These are phyloP conservation scores for Chlorella sp. DNA, from an alignment of 139 green algal genomes.

Conservation along the genomic window DNA sequence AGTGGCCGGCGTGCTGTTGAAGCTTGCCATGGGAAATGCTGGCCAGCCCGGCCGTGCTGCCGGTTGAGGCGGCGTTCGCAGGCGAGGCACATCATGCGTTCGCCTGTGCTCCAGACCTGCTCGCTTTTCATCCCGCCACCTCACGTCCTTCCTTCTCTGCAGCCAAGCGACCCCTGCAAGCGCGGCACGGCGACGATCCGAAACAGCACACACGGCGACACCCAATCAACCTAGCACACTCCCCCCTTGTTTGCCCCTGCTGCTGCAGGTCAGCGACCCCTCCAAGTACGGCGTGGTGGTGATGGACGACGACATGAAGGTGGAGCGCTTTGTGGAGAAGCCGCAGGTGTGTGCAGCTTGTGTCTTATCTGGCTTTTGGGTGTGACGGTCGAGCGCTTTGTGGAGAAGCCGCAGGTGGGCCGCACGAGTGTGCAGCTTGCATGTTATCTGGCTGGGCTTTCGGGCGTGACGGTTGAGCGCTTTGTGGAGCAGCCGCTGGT, in stretches of 20 bases:
- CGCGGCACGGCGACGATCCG: too few species aligned
- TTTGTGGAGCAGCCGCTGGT: too few species aligned
- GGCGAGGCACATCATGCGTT: background rate
- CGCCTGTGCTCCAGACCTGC: background rate
- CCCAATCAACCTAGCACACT: too few species aligned
- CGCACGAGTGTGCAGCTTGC: too few species aligned
- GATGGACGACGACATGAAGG: constrained; percentile 78
- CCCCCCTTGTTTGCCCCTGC: background rate
- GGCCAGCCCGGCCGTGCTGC: background rate
- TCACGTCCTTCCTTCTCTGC: too few species aligned
- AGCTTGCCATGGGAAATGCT: background rate
- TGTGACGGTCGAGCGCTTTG: background rate
- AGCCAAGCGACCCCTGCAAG: too few species aligned
- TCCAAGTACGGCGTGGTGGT: constrained; percentile 99
- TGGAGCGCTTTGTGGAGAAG: constrained; percentile 97
- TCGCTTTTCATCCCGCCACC: too few species aligned
- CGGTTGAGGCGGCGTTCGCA: background rate
- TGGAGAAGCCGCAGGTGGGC: too few species aligned
- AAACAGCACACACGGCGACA: too few species aligned
- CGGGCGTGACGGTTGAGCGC: too few species aligned
- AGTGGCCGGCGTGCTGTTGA: background rate
- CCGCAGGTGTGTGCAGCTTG: constrained; percentile 63
- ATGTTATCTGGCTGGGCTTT: too few species aligned
- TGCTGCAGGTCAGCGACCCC: constrained; percentile 83
- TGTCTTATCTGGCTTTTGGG: too few species aligned